Base-by-base conservation (phyloP, 306 rosid species). In the Heteromeles arbutifolia region DNA sequence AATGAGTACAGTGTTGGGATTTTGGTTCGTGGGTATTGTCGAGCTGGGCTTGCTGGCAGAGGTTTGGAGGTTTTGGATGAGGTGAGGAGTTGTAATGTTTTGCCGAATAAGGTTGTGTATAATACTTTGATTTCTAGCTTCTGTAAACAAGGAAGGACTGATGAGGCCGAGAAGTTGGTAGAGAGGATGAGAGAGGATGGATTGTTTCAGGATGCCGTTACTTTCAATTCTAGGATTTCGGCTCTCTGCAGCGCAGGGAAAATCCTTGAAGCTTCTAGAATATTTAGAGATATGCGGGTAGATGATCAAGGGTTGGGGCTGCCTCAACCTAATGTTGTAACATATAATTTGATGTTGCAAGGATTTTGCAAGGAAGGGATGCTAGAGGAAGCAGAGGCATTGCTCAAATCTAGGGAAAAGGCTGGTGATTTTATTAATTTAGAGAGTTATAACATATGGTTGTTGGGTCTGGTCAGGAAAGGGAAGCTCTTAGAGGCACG, bases 181-280 rank as follows among this genome's bases (percentile, higher is more conserved):
- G 96, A 89, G 82, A 88, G 77, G 82, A 92, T 95, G 98, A 86
- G 87, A 66, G 86, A 86, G 43, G 79, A 65, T 34, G 90, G 91
- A 67, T 21, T 92, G 61, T 72, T 65, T 65, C 98, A 92, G 0
- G 90, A 95, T 84, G 86, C 86, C 75, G 93, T 92, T 67, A 95
- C 98, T 34, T 95, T 92, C 67, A 95, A 95, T 78, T 85, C 92
- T n/a, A 84, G 98, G 88, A 89, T 95, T 72, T 89, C 97, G 1
- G 97, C 96, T 3, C 97, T 95, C 54, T 92, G 96, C 82, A 76
- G 72, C 52, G 84, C 80, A 2, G 91, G 97, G 76, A 87, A 95
- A 72, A 81, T 95, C 75, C 75, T 89, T 11, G 97, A 95, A 83
- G 97, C 97, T 4, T 95, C 96, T 3, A 92, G 96, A 74, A 95